Evolutionary conservation across 176 grass and related monocot species (phyloP).

Genomic region (Avena insularis): DNA sequence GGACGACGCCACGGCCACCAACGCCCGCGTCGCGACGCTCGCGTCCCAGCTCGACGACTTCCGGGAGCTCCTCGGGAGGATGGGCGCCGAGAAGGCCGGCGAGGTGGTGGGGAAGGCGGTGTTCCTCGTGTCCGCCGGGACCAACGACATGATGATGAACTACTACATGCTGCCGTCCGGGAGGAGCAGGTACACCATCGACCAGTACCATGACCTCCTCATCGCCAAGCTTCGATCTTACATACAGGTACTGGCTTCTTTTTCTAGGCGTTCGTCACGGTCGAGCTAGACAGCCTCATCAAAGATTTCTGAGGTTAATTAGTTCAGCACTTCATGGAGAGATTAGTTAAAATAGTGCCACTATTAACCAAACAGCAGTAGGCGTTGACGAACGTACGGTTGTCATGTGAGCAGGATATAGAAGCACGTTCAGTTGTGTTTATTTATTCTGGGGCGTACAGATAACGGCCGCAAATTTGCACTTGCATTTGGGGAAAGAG

Average conservation of each 20-base stretch:
- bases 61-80: constrained; percentile 23
- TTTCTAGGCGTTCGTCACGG: neutral
- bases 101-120: constrained; percentile 42
- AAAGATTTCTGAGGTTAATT: neutral
- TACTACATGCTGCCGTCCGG: constrained; percentile 46
- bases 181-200: constrained; percentile 29
- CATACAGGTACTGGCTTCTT: neutral
- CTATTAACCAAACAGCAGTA: neutral
- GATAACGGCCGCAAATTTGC: neutral
- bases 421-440: neutral
- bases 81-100: neutral
- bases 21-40: constrained; percentile 30
- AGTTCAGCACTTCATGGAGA: neutral
- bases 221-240: constrained; percentile 39
- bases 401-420: neutral
- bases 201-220: constrained; percentile 53
- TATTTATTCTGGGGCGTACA: neutral
- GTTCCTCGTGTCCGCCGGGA: constrained; percentile 45
- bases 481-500: constrained; percentile 11
- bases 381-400: neutral
- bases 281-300: neutral
- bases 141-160: constrained; percentile 64
- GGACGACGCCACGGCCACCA: constrained; percentile 60
- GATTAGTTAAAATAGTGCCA: constrained; percentile 16
- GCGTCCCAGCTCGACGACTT: constrained; percentile 47